Percentiles rank a stretch among this genome's conserved stretches.
Conservation (phyloP, 768 basidiomycete species). For the Lactarius indigo region DNA sequence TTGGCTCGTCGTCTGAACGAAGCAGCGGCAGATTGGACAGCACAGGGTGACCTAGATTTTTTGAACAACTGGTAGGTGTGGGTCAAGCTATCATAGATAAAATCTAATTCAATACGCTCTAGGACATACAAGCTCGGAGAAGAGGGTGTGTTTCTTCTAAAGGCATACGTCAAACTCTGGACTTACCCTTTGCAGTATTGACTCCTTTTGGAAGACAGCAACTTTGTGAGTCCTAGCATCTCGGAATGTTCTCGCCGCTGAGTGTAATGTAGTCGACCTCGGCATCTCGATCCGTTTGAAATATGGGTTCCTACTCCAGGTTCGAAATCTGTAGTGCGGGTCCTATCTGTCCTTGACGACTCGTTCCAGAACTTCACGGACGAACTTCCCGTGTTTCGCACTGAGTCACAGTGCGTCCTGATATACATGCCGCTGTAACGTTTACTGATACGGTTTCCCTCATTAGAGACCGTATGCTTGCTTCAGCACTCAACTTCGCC, state of each 20-base stretch:
- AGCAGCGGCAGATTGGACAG: slow-evolving; percentile 56
- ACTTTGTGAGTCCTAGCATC: slow-evolving; percentile 52
- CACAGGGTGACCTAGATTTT: slow-evolving; percentile 63
- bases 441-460: neutral
- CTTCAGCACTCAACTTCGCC: slow-evolving; percentile 51
- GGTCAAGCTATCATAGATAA: neutral
- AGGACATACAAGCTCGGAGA: slow-evolving; percentile 91
- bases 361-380: slow-evolving; percentile 37
- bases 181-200: slow-evolving; percentile 47
- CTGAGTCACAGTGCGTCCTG: slow-evolving; percentile 43
- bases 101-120: neutral
- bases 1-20: slow-evolving; percentile 55
- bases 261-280: slow-evolving; percentile 35
- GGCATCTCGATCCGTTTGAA: slow-evolving; percentile 43
- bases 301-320: slow-evolving; percentile 42
- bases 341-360: slow-evolving; percentile 31
- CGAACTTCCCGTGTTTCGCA: slow-evolving; percentile 48
- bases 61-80: slow-evolving; percentile 72
- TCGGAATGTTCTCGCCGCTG: neutral
- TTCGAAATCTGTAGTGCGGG: slow-evolving; percentile 2
- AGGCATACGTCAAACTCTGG: neutral
- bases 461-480: slow-evolving; percentile 46
- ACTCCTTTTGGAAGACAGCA: slow-evolving; percentile 92
- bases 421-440: neutral
- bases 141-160: slow-evolving; percentile 50